Percentiles rank a stretch among this genome's conserved stretches.
These are phyloP conservation scores for Heimioporus sp. DNA, from an alignment of 768 basidiomycete genomes.

Conservation along the genomic window DNA sequence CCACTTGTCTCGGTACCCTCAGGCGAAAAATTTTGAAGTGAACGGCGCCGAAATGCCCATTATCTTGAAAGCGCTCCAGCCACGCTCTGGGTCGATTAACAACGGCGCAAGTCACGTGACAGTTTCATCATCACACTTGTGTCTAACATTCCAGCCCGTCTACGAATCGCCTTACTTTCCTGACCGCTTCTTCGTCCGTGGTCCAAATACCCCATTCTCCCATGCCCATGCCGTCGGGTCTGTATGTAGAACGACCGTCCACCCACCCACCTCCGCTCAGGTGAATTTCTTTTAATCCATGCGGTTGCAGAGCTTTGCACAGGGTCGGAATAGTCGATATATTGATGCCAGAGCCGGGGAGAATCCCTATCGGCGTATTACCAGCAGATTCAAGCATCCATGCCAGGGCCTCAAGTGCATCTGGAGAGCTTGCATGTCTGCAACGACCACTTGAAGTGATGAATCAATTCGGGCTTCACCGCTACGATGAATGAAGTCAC, in stretches of 20 bases:
- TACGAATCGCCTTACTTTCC: conserved; percentile 47
- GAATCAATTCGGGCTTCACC: background rate
- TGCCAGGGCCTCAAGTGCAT: conserved; percentile 41
- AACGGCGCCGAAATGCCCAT: conserved; percentile 31
- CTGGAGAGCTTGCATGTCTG: conserved; percentile 34
- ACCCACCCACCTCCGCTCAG: conserved; percentile 71
- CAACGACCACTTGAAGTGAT: conserved; percentile 49
- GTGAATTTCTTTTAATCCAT: conserved; percentile 68
- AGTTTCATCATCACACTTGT: background rate
- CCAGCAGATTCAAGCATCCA: conserved; percentile 34
- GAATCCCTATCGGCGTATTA: conserved; percentile 35
- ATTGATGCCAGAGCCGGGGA: conserved; percentile 80
- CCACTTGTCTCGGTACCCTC: conserved; percentile 19
- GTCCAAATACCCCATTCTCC: conserved; percentile 73
- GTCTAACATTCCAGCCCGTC: conserved; percentile 24
- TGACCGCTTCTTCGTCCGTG: conserved; percentile 52
- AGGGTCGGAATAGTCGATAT: conserved; percentile 48
- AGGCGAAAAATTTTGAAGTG: conserved; percentile 25
- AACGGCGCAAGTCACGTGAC: conserved; percentile 29
- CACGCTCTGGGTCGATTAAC: conserved; percentile 18
- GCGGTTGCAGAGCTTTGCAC: conserved; percentile 48
- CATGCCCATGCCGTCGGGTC: conserved; percentile 66
- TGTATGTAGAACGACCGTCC: conserved; percentile 49
- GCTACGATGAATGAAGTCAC: conserved; percentile 33
- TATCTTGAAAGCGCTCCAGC: conserved; percentile 30